Base-by-base conservation (phyloP, 1,284 basidiomycete genomes). In the Jaminaea rosea region DNA sequence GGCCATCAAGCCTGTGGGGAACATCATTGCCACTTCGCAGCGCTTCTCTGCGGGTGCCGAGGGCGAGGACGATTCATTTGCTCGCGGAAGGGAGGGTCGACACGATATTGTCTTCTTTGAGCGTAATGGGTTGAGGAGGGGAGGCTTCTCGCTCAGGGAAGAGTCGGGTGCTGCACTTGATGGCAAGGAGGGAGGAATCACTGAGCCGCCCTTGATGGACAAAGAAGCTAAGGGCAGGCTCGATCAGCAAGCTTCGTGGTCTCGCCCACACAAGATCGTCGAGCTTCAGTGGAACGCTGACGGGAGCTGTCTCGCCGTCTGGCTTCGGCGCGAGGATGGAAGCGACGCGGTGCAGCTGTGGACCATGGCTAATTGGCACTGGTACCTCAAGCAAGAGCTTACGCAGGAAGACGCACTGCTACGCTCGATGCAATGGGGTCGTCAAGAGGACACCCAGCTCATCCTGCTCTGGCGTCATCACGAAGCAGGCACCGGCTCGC, bases 101-200 rank as follows among this genome's bases (percentile, higher is more conserved):
- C 86, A 93, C 69, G 89, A 94, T 63, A 78, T 98, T 1, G 83
- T 97, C 0, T 96, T 98, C 75, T 90, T 96, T 59, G 93, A 98
- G 76, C 79, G 89, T 60, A 98, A 98, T 73, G 94, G 93, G 0
- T 75, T 98, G 53, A 78, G 90, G 49, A 87, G 94, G 67, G 88
- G 90, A 9, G 90, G 94, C 46, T 97, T 96, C 73, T 80, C 79
- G 45, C 69, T 97, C 52, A 76, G 83, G 36, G 80, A 82, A 69
- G 72, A 68, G 74, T 52, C 60, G 59, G 64, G 69, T 72, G 53
- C 64, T 4, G 28, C 27, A 13, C 10, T 45, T 2, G 65, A 76
- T 55, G 62, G 62, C 57, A 51, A 73, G 56, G 58, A 67, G 49
- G 23, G 54, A 29, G 54, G 44, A 5, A 42, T 42, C 39, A 42